Base-by-base conservation (phyloP, 768 basidiomycete species). In the Amanita inopinata region DNA sequence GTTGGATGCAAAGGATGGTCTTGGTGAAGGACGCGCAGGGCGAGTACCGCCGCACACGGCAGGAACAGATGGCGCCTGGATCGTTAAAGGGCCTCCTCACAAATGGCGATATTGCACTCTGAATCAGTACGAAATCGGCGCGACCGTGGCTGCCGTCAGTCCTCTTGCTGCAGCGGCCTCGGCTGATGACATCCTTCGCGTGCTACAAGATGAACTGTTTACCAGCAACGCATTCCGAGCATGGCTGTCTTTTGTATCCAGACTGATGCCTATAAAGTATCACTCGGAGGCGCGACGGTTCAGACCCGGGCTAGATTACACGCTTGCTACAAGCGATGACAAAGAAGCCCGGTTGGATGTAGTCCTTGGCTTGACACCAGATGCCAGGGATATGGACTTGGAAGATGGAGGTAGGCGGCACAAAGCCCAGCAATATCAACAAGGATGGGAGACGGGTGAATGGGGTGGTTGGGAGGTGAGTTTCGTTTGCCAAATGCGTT, bases 391-490 rank as follows among this genome's bases (percentile, higher is more conserved):
- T 48, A 54, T 49, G 46, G 56, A 51, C 5, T 57, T 55, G 33
- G 59, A 61, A 52, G 55, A 49, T 19, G 57, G 51, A 36, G 33
- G 32, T 12, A 36, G 14, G 7, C 24, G 11, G 25, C 40, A 43
- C 10, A 46, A 10, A 34, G 9, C 3, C 23, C 40, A 48, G 12
- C 52, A 49, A 8, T 52, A 58, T 42, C 30, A 50, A 55, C 4
- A 56, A 20, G 78, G 76, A 10, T 87, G 86, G 86, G 69, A 76
- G 55, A 68, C 68, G 11, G 82, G 83, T 8, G 78, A 78, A 49
- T 88, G 80, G 77, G 94, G 94, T 35, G 94, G 88, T 12, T 97
- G 93, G 92, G 92, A 97, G 74, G 88, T 86, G 46, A 35, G 71
- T 56, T 45, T 8, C 38, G 37, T 42, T 43, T 47, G 28, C 6